Conservation (phyloP, 148 eudicot species). For the Vaccinium myrtillus region DNA sequence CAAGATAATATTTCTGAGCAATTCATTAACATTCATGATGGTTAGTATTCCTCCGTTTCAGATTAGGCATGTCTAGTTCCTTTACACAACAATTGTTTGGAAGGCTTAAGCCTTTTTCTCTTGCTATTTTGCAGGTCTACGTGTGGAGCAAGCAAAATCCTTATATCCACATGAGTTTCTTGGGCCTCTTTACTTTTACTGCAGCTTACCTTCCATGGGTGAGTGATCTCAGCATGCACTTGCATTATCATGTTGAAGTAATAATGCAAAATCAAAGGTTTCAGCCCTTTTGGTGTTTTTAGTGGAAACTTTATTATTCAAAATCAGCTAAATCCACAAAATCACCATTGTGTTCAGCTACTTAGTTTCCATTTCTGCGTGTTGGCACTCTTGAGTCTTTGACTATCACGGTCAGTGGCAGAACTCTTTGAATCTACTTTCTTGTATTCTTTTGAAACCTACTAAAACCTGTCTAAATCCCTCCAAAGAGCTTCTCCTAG, state of each 20-base stretch:
- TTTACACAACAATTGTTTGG: neutral
- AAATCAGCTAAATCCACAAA: neutral
- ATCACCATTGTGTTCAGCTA: neutral
- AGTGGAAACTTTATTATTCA: neutral
- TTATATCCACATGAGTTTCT: slow-evolving; percentile 91
- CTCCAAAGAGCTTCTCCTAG: neutral
- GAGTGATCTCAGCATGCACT: neutral
- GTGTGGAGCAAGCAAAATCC: slow-evolving; percentile 99
- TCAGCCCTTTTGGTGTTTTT: neutral
- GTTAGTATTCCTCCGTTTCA: slow-evolving; percentile 29
- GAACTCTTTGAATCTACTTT: neutral
- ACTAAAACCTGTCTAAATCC: neutral
- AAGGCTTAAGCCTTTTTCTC: slow-evolving; percentile 22
- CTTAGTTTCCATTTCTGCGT: neutral
- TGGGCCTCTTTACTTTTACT: slow-evolving; percentile 95
- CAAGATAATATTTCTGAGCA: slow-evolving; percentile 91
- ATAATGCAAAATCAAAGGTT: neutral
- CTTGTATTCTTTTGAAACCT: neutral
- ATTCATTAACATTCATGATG: slow-evolving; percentile 97
- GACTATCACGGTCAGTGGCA: neutral
- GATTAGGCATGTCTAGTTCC: neutral
- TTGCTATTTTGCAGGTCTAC: slow-evolving; percentile 55
- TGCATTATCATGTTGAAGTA: neutral
- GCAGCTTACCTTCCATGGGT: slow-evolving; percentile 99
- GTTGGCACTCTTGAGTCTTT: slow-evolving; percentile 5